These are phyloP conservation scores for Solanum sejunctum DNA, from an alignment of 257 asterid species.

Conservation along the genomic window DNA sequence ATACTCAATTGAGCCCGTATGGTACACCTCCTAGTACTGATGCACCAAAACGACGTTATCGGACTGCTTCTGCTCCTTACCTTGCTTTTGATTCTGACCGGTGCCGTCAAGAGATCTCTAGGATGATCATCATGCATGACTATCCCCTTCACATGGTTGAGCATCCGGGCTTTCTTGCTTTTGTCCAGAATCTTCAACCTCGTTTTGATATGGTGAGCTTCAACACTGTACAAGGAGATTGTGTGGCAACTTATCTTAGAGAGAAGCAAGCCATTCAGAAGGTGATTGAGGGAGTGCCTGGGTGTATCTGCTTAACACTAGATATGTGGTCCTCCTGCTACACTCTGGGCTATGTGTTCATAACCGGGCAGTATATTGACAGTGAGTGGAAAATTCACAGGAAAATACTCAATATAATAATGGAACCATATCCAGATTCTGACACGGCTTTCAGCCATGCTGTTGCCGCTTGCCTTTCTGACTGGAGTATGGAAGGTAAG, in stretches of 20 bases:
- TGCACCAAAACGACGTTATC: slow-evolving; percentile 63
- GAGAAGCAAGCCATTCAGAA: slow-evolving; percentile 68
- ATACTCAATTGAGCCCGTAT: slow-evolving; percentile 20
- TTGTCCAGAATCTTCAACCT: slow-evolving; percentile 82
- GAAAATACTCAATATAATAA: slow-evolving; percentile 70
- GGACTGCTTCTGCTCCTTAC: slow-evolving; percentile 47
- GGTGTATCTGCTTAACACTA: slow-evolving; percentile 69
- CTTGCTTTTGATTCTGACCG: slow-evolving; percentile 69
- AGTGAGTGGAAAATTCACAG: slow-evolving; percentile 84
- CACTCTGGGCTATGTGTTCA: slow-evolving; percentile 55
- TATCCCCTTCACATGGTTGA: slow-evolving; percentile 96
- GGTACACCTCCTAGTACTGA: slow-evolving; percentile 60
- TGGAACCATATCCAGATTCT: slow-evolving; percentile 88
- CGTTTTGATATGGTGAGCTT: slow-evolving; percentile 92
- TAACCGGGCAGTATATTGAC: slow-evolving; percentile 79
- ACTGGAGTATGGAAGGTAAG: slow-evolving; percentile 84
- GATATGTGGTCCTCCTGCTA: slow-evolving; percentile 75
- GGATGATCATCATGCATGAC: slow-evolving; percentile 92
- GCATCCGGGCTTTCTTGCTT: slow-evolving; percentile 85
- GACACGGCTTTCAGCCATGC: slow-evolving; percentile 85
- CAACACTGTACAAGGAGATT: slow-evolving; percentile 86
- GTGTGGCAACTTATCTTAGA: slow-evolving; percentile 71
- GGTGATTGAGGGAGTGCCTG: slow-evolving; percentile 72
- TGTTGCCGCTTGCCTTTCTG: slow-evolving; percentile 77
- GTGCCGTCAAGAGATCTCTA: slow-evolving; percentile 74